Conservation (phyloP, 2,329 filamentous ascomycete genomes). For the Pseudofabraea citricarpa region DNA sequence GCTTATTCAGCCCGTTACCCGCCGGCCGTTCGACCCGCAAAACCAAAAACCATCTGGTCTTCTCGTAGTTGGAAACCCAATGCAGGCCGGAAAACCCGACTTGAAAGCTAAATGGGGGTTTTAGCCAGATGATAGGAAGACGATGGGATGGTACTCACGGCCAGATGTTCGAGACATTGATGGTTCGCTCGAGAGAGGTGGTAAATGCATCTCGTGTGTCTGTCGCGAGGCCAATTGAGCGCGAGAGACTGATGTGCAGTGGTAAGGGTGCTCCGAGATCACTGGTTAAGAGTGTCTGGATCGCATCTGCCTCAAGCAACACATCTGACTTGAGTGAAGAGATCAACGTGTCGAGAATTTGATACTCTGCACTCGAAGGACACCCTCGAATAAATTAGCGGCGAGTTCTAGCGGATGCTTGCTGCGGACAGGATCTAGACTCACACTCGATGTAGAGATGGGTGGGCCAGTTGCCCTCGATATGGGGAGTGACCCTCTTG, state of each 20-base stretch:
- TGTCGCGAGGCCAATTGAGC: slow-evolving; percentile 70
- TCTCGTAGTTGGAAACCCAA: slow-evolving; percentile 64
- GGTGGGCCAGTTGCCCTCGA: slow-evolving; percentile 86
- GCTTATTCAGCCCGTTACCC: slow-evolving; percentile 50
- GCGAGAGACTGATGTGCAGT: slow-evolving; percentile 86
- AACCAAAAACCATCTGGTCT: slow-evolving; percentile 79
- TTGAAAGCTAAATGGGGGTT: slow-evolving; percentile 14
- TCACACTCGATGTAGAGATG: slow-evolving; percentile 92
- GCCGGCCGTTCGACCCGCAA: slow-evolving; percentile 49
- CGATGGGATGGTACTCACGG: slow-evolving; percentile 32
- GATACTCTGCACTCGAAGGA: slow-evolving; percentile 43
- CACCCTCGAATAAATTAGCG: slow-evolving; percentile 42
- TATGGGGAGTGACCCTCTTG: slow-evolving; percentile 75
- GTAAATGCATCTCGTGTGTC: slow-evolving; percentile 68
- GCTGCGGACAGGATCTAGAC: too few relatives aligned
- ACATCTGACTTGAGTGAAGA: slow-evolving; percentile 27
- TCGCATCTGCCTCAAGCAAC: slow-evolving; percentile 17
- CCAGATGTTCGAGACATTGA: slow-evolving; percentile 37
- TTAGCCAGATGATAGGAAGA: not conserved
- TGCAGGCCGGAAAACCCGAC: slow-evolving; percentile 37
- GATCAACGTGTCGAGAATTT: slow-evolving; percentile 40
- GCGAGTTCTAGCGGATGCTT: slow-evolving; percentile 5
- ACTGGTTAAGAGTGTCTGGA: slow-evolving; percentile 69
- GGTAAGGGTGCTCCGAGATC: slow-evolving; percentile 75
- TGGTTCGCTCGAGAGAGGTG: slow-evolving; percentile 40